These are phyloP conservation scores for Blastobotrys persicus DNA, from an alignment of 1,139 yeast genomes.

Conservation along the genomic window DNA sequence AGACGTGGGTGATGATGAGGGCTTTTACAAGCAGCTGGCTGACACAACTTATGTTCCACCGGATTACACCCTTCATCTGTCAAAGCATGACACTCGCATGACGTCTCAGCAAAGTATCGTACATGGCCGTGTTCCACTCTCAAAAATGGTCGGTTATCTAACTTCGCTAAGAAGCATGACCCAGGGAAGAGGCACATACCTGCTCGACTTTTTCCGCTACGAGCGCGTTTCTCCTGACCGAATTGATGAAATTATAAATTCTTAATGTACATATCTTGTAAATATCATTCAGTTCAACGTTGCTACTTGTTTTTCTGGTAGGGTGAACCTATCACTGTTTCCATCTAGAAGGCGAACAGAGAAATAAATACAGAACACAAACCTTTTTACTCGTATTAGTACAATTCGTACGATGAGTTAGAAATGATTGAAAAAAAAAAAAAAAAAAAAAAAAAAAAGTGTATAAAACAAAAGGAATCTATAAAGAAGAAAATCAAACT, in stretches of 20 bases:
- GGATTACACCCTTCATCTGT: conserved; percentile 42
- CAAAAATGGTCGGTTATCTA: conserved; percentile 88
- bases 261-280: conserved; percentile 8
- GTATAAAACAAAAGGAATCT: not conserved
- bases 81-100: conserved; percentile 37
- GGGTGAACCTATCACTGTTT: too few species aligned
- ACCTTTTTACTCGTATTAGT: too few species aligned
- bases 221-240: conserved; percentile 34
- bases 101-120: conserved; percentile 48
- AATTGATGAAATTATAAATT: conserved; percentile 15
- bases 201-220: conserved; percentile 77
- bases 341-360: not conserved
- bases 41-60: conserved; percentile 38
- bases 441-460: too few species aligned
- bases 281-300: conserved; percentile 6
- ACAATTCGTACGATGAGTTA: too few species aligned
- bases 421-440: too few species aligned
- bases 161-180: conserved; percentile 76
- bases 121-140: conserved; percentile 75
- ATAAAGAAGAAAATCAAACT: not conserved
- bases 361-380: conserved; percentile 1
- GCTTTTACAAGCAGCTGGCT: conserved; percentile 32
- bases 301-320: too few species aligned
- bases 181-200: conserved; percentile 83
- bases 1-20: conserved; percentile 20